These are phyloP conservation scores for Coemansia sp. DNA, from an alignment of 192 early-diverging fungal genomes.

Conservation along the genomic window DNA sequence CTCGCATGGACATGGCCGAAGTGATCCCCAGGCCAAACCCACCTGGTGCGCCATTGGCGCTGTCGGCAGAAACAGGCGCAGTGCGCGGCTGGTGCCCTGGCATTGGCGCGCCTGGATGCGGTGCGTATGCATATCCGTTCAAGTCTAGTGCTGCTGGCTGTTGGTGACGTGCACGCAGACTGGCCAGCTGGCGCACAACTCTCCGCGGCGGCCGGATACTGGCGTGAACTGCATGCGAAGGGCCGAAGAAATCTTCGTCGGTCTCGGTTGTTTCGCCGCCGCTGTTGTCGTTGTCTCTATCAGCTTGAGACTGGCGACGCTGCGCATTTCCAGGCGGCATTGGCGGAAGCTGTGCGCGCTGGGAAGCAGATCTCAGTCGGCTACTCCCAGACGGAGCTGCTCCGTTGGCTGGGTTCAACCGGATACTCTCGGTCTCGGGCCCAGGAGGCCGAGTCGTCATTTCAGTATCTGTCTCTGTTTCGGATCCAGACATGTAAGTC, in stretches of 20 bases:
- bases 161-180: constrained; percentile 26
- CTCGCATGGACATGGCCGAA: not conserved
- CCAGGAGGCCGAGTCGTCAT: constrained; percentile 10
- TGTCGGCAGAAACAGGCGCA: constrained; percentile 13
- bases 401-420: not conserved
- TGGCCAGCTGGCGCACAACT: constrained; percentile 38
- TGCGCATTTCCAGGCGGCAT: not conserved
- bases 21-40: constrained; percentile 37
- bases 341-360: not conserved
- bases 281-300: constrained; percentile 6
- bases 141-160: constrained; percentile 27
- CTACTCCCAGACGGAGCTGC: not conserved
- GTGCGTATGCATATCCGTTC: not conserved
- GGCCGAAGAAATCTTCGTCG: constrained; percentile 49
- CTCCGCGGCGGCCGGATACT: constrained; percentile 40
- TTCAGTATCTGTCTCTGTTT: constrained; percentile 31
- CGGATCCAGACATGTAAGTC: constrained; percentile 19
- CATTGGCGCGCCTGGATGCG: not conserved
- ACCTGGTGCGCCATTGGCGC: not conserved
- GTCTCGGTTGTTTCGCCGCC: constrained; percentile 47
- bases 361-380: not conserved
- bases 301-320: not conserved
- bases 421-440: constrained; percentile 40
- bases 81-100: constrained; percentile 19
- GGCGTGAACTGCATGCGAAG: constrained; percentile 21